Percentiles rank a stretch among this genome's conserved stretches.
Evolutionary conservation across 768 basidiomycete genomes (phyloP).

Genomic region (Termitomyces sp.): DNA sequence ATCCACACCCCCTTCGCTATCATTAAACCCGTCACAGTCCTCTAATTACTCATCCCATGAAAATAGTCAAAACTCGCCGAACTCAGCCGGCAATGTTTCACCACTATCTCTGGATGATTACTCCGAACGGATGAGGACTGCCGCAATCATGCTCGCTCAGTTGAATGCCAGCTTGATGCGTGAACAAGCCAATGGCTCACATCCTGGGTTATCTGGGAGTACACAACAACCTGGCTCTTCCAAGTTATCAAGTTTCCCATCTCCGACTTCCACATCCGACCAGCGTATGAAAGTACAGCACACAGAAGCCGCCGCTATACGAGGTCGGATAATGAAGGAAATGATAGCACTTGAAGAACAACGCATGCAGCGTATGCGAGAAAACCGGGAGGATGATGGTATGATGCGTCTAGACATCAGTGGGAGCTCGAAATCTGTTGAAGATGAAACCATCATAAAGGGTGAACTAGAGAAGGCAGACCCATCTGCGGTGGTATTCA

Average conservation of each 20-base stretch:
- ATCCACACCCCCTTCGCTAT: constrained; percentile 9
- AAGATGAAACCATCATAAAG: constrained; percentile 93
- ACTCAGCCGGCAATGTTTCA: constrained; percentile 18
- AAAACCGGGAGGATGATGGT: constrained; percentile 61
- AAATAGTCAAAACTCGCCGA: constrained; percentile 11
- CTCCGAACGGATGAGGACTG: constrained; percentile 97
- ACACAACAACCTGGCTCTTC: constrained; percentile 15
- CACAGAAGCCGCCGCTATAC: constrained; percentile 84
- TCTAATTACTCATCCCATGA: constrained; percentile 1
- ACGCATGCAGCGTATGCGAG: constrained; percentile 89
- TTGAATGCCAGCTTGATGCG: constrained; percentile 77
- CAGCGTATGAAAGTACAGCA: constrained; percentile 72
- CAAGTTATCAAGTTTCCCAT: constrained; percentile 42
- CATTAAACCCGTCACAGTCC: constrained; percentile 2
- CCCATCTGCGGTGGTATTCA: constrained; percentile 93
- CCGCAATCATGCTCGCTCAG: constrained; percentile 97
- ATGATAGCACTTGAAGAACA: constrained; percentile 97
- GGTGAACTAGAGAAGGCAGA: constrained; percentile 92
- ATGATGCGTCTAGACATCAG: constrained; percentile 57
- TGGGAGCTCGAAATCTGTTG: constrained; percentile 60
- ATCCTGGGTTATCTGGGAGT: constrained; percentile 3
- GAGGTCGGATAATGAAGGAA: constrained; percentile 96
- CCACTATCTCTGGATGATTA: constrained; percentile 90
- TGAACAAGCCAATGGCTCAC: constrained; percentile 37
- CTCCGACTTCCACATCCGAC: constrained; percentile 21